Conservation (phyloP, 306 rosid genomes). For the Lathyrus sativus region DNA sequence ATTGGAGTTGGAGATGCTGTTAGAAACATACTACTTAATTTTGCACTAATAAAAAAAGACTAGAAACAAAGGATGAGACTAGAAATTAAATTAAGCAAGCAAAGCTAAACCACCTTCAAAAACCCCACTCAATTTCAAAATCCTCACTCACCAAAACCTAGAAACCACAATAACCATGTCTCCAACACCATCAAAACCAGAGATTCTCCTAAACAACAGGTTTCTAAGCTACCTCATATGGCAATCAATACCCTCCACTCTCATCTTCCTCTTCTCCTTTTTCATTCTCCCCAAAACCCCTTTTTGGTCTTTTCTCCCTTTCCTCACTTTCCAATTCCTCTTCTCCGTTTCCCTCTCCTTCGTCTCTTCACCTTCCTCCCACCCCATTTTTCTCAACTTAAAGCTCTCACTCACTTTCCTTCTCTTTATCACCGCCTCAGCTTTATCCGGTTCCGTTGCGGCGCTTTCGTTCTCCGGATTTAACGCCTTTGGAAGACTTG, state of each 20-base stretch:
- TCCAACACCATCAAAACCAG: constrained; percentile 37
- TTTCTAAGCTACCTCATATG: constrained; percentile 76
- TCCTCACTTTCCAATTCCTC: constrained; percentile 66
- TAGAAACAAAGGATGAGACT: too few species aligned
- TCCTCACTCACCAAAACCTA: constrained; percentile 19
- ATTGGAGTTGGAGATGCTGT: too few species aligned
- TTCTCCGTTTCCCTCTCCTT: constrained; percentile 71
- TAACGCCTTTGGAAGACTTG: constrained; percentile 43
- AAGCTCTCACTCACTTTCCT: constrained; percentile 51
- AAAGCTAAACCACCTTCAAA: neutral
- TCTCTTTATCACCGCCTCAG: constrained; percentile 47
- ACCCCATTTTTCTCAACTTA: constrained; percentile 47
- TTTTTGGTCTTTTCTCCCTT: constrained; percentile 40
- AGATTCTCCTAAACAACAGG: constrained; percentile 56
- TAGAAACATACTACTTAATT: too few species aligned
- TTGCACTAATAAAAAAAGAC: too few species aligned
- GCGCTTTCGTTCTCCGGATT: constrained; percentile 57
- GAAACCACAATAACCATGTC: constrained; percentile 16
- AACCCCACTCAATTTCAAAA: neutral
- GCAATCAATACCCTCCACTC: constrained; percentile 84
- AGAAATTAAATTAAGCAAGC: neutral
- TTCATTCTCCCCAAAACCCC: constrained; percentile 26
- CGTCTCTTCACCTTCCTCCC: constrained; percentile 55
- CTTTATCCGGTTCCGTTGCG: constrained; percentile 47
- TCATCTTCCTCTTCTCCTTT: constrained; percentile 54